These are phyloP conservation scores for Plantago lanceolata DNA, from an alignment of 305 asterid genomes.

Conservation along the genomic window DNA sequence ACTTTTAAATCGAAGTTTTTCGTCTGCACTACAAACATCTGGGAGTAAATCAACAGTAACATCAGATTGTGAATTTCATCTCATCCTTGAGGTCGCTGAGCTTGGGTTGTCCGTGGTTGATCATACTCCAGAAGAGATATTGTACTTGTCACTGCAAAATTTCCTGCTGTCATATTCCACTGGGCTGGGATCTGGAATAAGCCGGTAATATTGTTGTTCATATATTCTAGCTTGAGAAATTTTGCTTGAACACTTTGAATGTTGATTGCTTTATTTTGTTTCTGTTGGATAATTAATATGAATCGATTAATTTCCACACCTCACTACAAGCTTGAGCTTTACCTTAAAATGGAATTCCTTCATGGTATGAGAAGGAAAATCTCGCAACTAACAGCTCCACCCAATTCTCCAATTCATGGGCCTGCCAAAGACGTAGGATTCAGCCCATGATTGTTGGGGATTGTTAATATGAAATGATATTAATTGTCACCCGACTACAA, in stretches of 20 bases:
- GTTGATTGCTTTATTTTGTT: neutral
- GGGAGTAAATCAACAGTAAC: constrained; percentile 42
- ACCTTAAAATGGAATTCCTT: too few relatives aligned
- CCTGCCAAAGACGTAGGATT: too few relatives aligned
- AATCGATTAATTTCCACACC: neutral
- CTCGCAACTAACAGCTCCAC: neutral
- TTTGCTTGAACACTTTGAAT: neutral
- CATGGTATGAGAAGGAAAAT: too few relatives aligned
- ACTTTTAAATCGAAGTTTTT: constrained; percentile 41
- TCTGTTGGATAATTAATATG: neutral
- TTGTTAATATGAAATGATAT: too few relatives aligned
- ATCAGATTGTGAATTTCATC: constrained; percentile 77
- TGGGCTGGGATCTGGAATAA: constrained; percentile 91
- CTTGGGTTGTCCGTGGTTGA: constrained; percentile 93
- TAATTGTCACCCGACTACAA: too few relatives aligned
- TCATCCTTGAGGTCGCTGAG: constrained; percentile 84
- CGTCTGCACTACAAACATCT: constrained; percentile 42
- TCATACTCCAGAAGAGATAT: constrained; percentile 98
- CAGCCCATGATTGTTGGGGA: too few relatives aligned
- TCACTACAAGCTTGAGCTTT: neutral
- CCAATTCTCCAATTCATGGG: neutral
- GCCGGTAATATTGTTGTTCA: constrained; percentile 56
- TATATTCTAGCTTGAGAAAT: neutral
- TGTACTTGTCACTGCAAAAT: constrained; percentile 73
- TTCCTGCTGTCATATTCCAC: constrained; percentile 88